Conservation (phyloP, 768 basidiomycete species). For the Suillus fuscotomentosus region DNA sequence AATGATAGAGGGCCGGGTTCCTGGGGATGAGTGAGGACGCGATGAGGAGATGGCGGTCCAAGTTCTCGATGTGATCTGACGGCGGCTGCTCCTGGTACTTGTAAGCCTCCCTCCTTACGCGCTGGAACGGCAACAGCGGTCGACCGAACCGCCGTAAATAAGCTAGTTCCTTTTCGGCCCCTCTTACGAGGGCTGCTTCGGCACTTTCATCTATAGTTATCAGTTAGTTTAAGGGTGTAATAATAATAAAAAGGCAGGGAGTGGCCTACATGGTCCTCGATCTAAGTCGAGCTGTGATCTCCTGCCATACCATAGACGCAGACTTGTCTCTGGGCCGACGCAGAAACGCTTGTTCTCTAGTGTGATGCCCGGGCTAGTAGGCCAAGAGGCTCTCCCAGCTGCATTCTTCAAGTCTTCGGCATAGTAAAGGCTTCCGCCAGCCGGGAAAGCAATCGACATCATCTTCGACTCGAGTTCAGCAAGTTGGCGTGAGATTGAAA, state of each 20-base stretch:
- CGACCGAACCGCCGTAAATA: slow-evolving; percentile 48
- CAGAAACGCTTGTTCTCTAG: slow-evolving; percentile 41
- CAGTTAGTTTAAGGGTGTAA: slow-evolving; percentile 28
- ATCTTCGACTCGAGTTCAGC: slow-evolving; percentile 45
- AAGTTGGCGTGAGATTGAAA: slow-evolving; percentile 44
- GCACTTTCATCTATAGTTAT: slow-evolving; percentile 41
- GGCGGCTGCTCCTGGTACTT: slow-evolving; percentile 47
- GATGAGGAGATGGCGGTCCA: slow-evolving; percentile 43
- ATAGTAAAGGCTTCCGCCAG: slow-evolving; percentile 52
- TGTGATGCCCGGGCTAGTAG: slow-evolving; percentile 28
- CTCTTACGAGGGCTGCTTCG: slow-evolving; percentile 41
- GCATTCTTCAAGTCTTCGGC: slow-evolving; percentile 43
- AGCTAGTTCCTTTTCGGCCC: slow-evolving; percentile 45
- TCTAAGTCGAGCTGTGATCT: slow-evolving; percentile 47
- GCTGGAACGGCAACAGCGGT: slow-evolving; percentile 45
- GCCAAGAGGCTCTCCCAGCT: slow-evolving; percentile 17
- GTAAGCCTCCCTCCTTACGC: slow-evolving; percentile 42
- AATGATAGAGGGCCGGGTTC: slow-evolving; percentile 36
- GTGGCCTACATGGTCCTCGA: slow-evolving; percentile 50
- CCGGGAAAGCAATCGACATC: slow-evolving; percentile 48
- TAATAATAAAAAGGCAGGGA: slow-evolving; percentile 30
- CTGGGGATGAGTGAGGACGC: slow-evolving; percentile 39
- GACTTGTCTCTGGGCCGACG: slow-evolving; percentile 42
- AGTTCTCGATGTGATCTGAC: slow-evolving; percentile 47
- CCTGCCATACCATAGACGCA: slow-evolving; percentile 49